Evolutionary conservation across 805 yeast species (phyloP).

Genomic region (Zygosaccharomyces bailii): DNA sequence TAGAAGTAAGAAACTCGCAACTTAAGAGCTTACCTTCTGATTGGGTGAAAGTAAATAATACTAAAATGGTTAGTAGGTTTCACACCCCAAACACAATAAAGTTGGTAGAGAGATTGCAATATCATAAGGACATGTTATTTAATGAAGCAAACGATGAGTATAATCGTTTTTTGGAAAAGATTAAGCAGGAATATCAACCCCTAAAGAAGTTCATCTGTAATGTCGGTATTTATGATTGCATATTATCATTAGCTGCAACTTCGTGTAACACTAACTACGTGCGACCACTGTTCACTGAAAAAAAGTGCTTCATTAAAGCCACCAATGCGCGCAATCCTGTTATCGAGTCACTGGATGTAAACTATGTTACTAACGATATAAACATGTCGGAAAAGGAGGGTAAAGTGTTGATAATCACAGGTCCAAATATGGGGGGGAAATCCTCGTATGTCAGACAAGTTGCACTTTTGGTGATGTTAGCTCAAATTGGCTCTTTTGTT

Average conservation of each 20-base stretch:
- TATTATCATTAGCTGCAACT: constrained; percentile 62
- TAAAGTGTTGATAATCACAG: constrained; percentile 60
- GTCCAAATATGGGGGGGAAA: constrained; percentile 64
- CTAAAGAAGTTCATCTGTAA: constrained; percentile 44
- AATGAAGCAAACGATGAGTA: constrained; percentile 30
- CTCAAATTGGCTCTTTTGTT: constrained; percentile 55
- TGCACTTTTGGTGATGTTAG: constrained; percentile 47
- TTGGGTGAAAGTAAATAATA: constrained; percentile 75
- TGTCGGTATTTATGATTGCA: constrained; percentile 60
- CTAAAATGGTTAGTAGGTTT: constrained; percentile 67
- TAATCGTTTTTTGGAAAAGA: constrained; percentile 34
- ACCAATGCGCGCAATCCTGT: constrained; percentile 64
- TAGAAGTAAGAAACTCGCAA: constrained; percentile 67
- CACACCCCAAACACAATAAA: constrained; percentile 56
- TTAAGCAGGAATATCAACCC: constrained; percentile 39
- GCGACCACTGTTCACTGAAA: constrained; percentile 50
- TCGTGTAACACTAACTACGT: constrained; percentile 46
- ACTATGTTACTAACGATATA: constrained; percentile 67
- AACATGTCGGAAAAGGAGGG: constrained; percentile 44
- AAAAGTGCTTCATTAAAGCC: constrained; percentile 46
- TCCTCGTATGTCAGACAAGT: constrained; percentile 54
- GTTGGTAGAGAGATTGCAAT: constrained; percentile 53
- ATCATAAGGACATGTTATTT: constrained; percentile 51
- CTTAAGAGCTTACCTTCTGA: constrained; percentile 58
- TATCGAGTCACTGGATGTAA: constrained; percentile 47